A percentile compares a stretch with the other conserved stretches of the same genome.
Evolutionary conservation across 805 yeast species (phyloP).

Genomic region (Saccharomycopsis sp.): DNA sequence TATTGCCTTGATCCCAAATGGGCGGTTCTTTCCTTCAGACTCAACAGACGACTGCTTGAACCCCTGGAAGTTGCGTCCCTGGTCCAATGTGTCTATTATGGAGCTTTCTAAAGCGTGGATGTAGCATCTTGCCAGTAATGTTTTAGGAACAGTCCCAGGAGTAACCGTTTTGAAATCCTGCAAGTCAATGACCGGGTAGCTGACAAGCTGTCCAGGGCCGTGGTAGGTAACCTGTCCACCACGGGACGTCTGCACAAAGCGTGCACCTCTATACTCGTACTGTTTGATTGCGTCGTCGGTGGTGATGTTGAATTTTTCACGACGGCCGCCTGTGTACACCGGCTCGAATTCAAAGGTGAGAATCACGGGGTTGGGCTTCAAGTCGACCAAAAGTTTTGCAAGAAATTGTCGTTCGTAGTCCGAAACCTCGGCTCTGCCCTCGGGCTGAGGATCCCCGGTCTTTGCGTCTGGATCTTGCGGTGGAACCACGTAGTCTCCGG

Average conservation of each 20-base stretch:
- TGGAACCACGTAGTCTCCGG: constrained; percentile 9
- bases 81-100: constrained; percentile 40
- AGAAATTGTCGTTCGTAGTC: constrained; percentile 43
- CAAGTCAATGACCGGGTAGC: constrained; percentile 73
- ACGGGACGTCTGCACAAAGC: constrained; percentile 69
- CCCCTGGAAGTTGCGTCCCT: constrained; percentile 10
- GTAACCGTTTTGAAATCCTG: constrained; percentile 39
- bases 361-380: constrained; percentile 59
- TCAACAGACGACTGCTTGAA: neutral
- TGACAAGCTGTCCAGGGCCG: constrained; percentile 90
- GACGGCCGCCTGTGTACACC: constrained; percentile 87
- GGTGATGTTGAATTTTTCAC: constrained; percentile 53
- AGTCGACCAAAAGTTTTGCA: constrained; percentile 32
- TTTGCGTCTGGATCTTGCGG: neutral
- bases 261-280: constrained; percentile 39
- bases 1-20: constrained; percentile 26
- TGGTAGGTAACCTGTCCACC: constrained; percentile 98
- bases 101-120: constrained; percentile 58
- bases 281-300: constrained; percentile 23
- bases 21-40: constrained; percentile 4
- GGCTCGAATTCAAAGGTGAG: constrained; percentile 81
- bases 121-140: constrained; percentile 54
- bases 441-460: constrained; percentile 18
- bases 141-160: neutral
- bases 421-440: constrained; percentile 35